Evolutionary conservation across 2,329 filamentous ascomycete species (phyloP).

Genomic region (Biscogniauxia marginata): DNA sequence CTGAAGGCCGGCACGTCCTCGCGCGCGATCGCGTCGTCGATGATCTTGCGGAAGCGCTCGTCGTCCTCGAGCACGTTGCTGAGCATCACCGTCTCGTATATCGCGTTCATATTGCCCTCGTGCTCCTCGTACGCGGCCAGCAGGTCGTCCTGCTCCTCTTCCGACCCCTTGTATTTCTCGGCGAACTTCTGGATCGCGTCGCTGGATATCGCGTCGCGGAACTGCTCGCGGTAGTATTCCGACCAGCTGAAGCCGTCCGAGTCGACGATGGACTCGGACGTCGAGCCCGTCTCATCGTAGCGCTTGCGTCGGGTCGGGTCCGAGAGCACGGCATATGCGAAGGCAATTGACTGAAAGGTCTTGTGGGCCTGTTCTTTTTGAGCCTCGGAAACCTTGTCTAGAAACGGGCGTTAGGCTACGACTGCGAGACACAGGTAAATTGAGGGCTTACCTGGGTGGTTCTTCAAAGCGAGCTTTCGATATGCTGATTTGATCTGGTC

Average conservation of each 20-base stretch:
- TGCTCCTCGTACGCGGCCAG: conserved; percentile 70
- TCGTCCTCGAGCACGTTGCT: conserved; percentile 84
- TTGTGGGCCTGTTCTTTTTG: conserved; percentile 71
- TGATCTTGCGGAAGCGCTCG: conserved; percentile 75
- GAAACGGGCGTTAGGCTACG: background rate
- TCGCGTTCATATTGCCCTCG: conserved; percentile 70
- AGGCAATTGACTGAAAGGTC: conserved; percentile 86
- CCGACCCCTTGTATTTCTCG: conserved; percentile 76
- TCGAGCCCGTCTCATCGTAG: conserved; percentile 89
- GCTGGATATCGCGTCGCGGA: conserved; percentile 69
- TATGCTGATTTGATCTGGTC: conserved; percentile 89
- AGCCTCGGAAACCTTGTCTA: conserved; percentile 73
- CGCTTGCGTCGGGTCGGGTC: conserved; percentile 76
- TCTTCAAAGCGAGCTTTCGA: conserved; percentile 81
- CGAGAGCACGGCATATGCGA: conserved; percentile 91
- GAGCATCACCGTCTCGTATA: conserved; percentile 86
- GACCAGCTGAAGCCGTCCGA: conserved; percentile 85
- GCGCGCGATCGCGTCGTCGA: conserved; percentile 74
- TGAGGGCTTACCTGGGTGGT: conserved; percentile 71
- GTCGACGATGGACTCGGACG: conserved; percentile 76
- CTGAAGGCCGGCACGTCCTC: conserved; percentile 66
- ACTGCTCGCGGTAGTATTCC: conserved; percentile 85
- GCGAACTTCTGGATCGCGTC: conserved; percentile 76
- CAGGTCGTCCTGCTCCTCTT: conserved; percentile 79
- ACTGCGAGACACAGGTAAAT: no score